Evolutionary conservation across 805 yeast species (phyloP).

Genomic region (Dipodascus albidus): DNA sequence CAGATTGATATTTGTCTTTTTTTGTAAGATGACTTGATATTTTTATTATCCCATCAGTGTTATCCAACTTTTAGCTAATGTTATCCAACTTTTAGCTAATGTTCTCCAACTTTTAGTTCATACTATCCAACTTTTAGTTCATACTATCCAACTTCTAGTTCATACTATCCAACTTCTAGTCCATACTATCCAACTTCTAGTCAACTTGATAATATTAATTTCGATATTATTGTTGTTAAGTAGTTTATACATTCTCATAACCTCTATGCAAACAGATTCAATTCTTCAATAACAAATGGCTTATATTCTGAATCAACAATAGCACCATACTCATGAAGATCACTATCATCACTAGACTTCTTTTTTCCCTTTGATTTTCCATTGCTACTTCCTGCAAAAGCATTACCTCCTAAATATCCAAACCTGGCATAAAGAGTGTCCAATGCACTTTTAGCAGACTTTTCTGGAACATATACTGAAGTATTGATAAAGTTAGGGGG

Average conservation of each 20-base stretch:
- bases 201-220: not conserved
- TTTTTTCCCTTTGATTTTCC: conserved; percentile 56
- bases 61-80: no score
- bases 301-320: conserved; percentile 92
- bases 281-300: conserved; percentile 80
- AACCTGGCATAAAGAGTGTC: conserved; percentile 60
- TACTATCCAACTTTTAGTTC: no score
- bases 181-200: no score
- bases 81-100: no score
- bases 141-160: no score
- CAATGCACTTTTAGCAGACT: conserved; percentile 45
- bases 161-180: no score
- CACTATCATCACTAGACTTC: conserved; percentile 42
- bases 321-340: conserved; percentile 78
- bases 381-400: conserved; percentile 34
- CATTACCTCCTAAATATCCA: conserved; percentile 88
- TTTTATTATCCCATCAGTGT: no score
- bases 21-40: no score
- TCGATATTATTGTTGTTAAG: not conserved
- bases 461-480: conserved; percentile 34
- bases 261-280: conserved; percentile 25
- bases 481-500: conserved; percentile 78
- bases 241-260: not conserved
- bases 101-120: no score
- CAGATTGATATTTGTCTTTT: no score